These are phyloP conservation scores for Trichoderma koningiopsis DNA, from an alignment of 2,329 filamentous ascomycete species.

Conservation along the genomic window DNA sequence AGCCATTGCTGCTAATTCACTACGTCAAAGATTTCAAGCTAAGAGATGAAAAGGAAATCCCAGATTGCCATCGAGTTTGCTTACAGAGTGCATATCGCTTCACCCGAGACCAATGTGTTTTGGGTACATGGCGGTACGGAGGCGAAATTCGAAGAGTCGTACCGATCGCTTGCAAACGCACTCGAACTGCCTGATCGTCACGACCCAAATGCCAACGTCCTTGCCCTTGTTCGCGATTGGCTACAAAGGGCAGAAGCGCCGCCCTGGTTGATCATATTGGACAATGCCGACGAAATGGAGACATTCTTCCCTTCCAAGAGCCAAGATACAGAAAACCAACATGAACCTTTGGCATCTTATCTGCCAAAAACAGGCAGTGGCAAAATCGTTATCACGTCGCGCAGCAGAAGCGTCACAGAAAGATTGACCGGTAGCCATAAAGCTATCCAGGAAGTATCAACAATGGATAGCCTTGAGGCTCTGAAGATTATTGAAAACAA, in stretches of 20 bases:
- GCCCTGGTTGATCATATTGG: neutral
- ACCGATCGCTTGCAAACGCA: neutral
- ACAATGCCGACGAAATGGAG: neutral
- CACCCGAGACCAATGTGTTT: neutral
- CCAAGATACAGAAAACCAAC: neutral
- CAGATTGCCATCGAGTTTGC: neutral
- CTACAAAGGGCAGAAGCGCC: neutral
- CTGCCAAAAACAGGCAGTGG: neutral
- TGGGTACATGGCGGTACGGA: neutral
- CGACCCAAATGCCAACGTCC: neutral
- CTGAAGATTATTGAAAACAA: neutral
- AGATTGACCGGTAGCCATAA: neutral
- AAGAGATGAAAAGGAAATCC: neutral
- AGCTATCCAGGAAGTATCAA: neutral
- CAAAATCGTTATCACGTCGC: neutral
- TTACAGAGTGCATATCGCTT: neutral
- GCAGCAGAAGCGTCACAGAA: neutral
- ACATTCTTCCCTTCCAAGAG: neutral
- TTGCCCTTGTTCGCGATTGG: neutral
- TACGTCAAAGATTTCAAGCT: neutral
- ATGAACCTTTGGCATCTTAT: neutral
- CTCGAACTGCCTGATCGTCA: neutral
- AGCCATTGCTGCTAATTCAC: neutral
- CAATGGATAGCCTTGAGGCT: neutral
- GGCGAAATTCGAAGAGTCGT: neutral